A percentile compares a stretch with the other conserved stretches of the same genome.
Evolutionary conservation across 768 basidiomycete genomes (phyloP).

Genomic region (Pulveroboletus sp.): DNA sequence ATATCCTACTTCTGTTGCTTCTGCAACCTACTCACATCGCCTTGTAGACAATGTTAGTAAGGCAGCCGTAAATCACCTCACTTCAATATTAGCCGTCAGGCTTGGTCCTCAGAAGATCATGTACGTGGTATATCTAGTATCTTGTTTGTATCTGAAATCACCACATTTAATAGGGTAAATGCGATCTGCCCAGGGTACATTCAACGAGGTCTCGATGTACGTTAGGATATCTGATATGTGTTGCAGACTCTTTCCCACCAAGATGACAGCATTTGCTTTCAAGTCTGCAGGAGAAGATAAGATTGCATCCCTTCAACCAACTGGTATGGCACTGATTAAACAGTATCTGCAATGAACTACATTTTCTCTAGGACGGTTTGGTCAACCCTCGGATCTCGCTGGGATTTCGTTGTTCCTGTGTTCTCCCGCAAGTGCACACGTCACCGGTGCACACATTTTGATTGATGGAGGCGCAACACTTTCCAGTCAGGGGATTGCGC

Average conservation of each 20-base stretch:
- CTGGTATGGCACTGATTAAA: conserved; percentile 40
- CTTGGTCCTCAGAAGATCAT: conserved; percentile 59
- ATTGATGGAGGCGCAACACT: conserved; percentile 61
- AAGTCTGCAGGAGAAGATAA: conserved; percentile 49
- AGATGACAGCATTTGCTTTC: conserved; percentile 77
- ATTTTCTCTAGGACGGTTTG: conserved; percentile 52
- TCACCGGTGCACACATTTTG: conserved; percentile 69
- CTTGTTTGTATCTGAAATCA: neutral
- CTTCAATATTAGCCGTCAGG: conserved; percentile 64
- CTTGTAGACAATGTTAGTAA: conserved; percentile 71
- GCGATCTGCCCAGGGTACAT: conserved; percentile 77
- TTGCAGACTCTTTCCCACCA: conserved; percentile 68
- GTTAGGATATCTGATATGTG: neutral
- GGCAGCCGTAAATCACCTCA: conserved; percentile 84
- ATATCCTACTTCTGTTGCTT: neutral
- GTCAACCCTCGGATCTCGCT: conserved; percentile 62
- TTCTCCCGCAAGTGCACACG: conserved; percentile 67
- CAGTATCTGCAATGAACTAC: neutral
- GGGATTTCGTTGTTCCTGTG: conserved; percentile 67
- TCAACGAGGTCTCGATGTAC: neutral
- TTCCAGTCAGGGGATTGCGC: conserved; percentile 19
- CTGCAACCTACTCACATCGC: neutral
- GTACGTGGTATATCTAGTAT: conserved; percentile 38
- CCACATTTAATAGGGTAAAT: conserved; percentile 54
- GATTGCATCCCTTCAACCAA: conserved; percentile 56